Base-by-base conservation (phyloP, 371 early-diverging fungal species). In the Capillidium heterosporum region DNA sequence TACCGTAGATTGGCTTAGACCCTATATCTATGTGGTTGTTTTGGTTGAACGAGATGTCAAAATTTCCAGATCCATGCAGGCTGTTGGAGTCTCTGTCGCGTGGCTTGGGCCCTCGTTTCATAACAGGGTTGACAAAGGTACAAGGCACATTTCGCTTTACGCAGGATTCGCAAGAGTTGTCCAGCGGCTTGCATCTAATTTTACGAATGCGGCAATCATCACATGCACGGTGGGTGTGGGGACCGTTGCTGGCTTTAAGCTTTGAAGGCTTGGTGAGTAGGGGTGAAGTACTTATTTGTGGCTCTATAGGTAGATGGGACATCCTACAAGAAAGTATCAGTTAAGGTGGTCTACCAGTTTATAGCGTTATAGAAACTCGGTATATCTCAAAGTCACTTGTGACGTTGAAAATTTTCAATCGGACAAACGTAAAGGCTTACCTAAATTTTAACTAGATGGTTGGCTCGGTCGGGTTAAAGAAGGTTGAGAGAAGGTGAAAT, bases 181-280 rank as follows among this genome's bases (percentile, higher is more conserved):
- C 27, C 2, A 31, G 7, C 19, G 11, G n/a, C 2, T 54, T 35
- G n/a, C 54, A 54, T 21, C 42, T 54, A 26, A 54, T 41, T 54
- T 54, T 54, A 26, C 54, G 41, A 42, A 29, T 32, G 5, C 54
- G 31, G 29, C 54, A 54, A 10, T 54, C 54, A 54, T 54, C 54
- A 54, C 54, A 54, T 54, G 54, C 54, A 21, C 54, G 50, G 29
- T 35, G 39, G 21, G 53, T 53, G 35, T 35, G 35, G 4, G 35
- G 35, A 35, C 35, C 35, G 13, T 35, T 35, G 35, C 13, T 23
- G 47, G 10, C 26, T 5, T 17, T 47, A 23, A 10, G 10, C 4
- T 17, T 47, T 47, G 47, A 10, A n/a, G 24, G 17, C 1, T 47
- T 47, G 24, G 19, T 47, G 24, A 23, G 2, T 5, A 47, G 26